Evolutionary conservation across 1,284 basidiomycete genomes (phyloP), one percentile per base, ranked within the genome.

Genomic region (Rhodotorula sp.): DNA sequence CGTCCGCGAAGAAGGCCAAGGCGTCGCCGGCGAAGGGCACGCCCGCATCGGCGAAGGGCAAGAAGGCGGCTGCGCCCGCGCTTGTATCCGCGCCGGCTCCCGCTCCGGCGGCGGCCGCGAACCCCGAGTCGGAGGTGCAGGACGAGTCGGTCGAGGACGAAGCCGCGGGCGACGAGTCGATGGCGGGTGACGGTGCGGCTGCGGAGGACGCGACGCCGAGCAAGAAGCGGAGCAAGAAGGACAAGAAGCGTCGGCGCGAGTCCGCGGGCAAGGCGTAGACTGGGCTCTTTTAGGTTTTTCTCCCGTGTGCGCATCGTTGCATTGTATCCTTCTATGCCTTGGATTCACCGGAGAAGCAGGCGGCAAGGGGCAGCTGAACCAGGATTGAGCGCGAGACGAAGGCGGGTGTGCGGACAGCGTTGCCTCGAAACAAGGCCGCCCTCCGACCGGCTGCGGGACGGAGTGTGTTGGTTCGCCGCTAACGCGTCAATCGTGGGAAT

Each of bases 241-340:
- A 72, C 17, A 69, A 74, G 70, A 71, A 70, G 69, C 58, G 58
- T 48, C 70, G 69, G 54, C 65, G 63, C 56, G 65, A 68, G 56
- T 70, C 68, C 36, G 61, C 56, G 44, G 60, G 39, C 53, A 54
- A 54, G 53, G 53, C 53, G 19, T 54, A 44, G 44, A 44, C 13
- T n/a, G 48, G 48, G 25, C 9, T 27, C 9, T 1, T 50, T 50
- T 27, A 25, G 48, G 25, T 27, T 27, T 50, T 21, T 13, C 22
- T 50, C 48, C 10, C 25, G 48, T 50, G 27, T n/a, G 25, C 27
- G 27, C 48, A n/a, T 50, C 15, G 48, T n/a, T 50, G 48, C 48
- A 50, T 50, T 50, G 48, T 50, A 27, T 50, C 25, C 48, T 19
- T 50, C 17, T 21, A 44, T 44, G n/a, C n/a, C n/a, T n/a, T n/a